Percentiles rank a stretch among this genome's conserved stretches.
These are phyloP conservation scores for Penicillium verrucosum DNA, from an alignment of 2,329 filamentous ascomycete genomes.

Conservation along the genomic window DNA sequence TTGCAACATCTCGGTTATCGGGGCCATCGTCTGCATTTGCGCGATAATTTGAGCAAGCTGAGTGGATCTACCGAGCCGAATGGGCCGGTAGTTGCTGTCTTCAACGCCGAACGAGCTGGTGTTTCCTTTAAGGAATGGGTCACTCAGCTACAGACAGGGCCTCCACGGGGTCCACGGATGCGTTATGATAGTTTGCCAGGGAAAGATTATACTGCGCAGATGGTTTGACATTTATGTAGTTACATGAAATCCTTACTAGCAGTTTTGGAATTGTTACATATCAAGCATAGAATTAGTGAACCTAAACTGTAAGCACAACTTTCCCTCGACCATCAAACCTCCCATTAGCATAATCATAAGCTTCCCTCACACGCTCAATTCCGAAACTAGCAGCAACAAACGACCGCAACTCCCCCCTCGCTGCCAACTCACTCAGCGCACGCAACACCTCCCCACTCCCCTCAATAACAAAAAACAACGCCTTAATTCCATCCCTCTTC, in stretches of 20 bases:
- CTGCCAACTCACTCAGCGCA: constrained; percentile 12
- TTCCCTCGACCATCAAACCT: constrained; percentile 21
- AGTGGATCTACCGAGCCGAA: neutral
- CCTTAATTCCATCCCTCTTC: constrained; percentile 17
- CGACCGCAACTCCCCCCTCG: constrained; percentile 10
- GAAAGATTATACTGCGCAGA: neutral
- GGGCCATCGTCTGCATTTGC: neutral
- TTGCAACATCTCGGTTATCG: neutral
- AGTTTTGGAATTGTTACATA: neutral
- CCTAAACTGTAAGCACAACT: constrained; percentile 22
- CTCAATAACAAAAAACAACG: constrained; percentile 24
- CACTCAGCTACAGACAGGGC: neutral
- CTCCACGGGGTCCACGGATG: neutral
- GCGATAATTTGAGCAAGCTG: neutral
- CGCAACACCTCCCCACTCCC: constrained; percentile 14
- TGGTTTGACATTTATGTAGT: neutral
- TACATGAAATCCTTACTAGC: neutral
- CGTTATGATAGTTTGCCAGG: neutral
- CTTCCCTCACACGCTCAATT: constrained; percentile 15
- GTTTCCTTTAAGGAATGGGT: neutral
- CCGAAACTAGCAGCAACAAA: constrained; percentile 22
- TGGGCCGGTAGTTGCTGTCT: neutral
- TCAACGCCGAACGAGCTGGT: neutral
- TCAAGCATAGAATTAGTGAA: neutral
- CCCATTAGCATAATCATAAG: constrained; percentile 22